Percentiles rank a stretch among this genome's conserved stretches.
Evolutionary conservation across 2,329 filamentous ascomycete genomes (phyloP).

Genomic region (Paecilomyces sp.): DNA sequence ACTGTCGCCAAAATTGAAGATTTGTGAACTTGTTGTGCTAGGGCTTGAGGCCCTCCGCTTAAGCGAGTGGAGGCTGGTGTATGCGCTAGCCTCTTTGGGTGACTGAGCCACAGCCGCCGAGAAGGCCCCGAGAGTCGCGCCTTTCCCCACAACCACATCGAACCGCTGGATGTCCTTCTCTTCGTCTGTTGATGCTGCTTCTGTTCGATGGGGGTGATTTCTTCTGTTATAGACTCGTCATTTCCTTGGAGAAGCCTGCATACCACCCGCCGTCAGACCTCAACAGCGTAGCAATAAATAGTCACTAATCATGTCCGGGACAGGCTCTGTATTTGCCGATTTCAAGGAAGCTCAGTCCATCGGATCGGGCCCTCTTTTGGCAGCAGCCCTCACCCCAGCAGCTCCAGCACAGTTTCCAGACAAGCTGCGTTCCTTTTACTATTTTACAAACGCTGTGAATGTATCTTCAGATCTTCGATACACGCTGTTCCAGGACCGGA

Average conservation of each 20-base stretch:
- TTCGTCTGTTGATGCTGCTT: neutral
- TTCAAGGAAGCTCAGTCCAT: conserved; percentile 63
- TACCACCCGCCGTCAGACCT: neutral
- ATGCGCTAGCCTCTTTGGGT: conserved; percentile 19
- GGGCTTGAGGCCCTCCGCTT: conserved; percentile 38
- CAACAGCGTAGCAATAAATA: conserved; percentile 3
- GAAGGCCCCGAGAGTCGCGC: neutral
- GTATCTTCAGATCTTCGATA: conserved; percentile 65
- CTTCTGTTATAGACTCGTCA: neutral
- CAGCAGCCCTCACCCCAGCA: conserved; percentile 67
- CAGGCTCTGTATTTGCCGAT: conserved; percentile 55
- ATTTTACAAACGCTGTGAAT: conserved; percentile 60
- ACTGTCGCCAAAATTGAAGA: conserved; percentile 29
- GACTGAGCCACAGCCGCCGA: conserved; percentile 9
- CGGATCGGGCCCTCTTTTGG: conserved; percentile 64
- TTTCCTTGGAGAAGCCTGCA: neutral
- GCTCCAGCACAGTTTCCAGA: conserved; percentile 55
- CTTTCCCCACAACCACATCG: conserved; percentile 1
- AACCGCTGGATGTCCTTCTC: neutral
- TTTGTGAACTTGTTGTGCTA: conserved; percentile 37
- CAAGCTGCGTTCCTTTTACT: conserved; percentile 63
- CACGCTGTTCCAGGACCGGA: conserved; percentile 57
- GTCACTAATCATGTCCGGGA: neutral
- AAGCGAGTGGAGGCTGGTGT: conserved; percentile 27
- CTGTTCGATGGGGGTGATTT: neutral